Conservation (phyloP, 257 asterid species). For the Solanum lignicaule region DNA sequence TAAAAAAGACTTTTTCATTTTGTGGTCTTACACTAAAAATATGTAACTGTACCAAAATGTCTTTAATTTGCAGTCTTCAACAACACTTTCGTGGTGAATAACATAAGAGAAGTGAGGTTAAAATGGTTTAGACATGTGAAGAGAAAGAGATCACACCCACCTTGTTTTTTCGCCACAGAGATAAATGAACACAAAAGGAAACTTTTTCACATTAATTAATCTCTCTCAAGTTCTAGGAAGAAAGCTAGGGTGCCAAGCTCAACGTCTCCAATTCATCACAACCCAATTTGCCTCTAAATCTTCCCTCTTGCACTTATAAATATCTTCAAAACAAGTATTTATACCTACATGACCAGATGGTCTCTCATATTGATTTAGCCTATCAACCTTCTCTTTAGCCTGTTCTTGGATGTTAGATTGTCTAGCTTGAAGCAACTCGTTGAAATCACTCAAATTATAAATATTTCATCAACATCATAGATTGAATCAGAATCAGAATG, state of each 20-base stretch:
- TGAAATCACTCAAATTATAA: not conserved
- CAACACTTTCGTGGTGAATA: not conserved
- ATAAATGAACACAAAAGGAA: not conserved
- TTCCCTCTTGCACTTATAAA: no score
- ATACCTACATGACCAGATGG: no score
- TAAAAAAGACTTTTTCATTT: no score
- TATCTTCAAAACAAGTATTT: no score
- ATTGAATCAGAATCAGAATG: not conserved
- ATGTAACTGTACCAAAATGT: not conserved
- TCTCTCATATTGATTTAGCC: no score
- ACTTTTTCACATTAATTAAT: no score
- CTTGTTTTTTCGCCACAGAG: not conserved
- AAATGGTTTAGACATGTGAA: not conserved
- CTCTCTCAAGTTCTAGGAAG: not conserved
- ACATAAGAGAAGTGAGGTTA: not conserved
- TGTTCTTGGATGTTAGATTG: not conserved
- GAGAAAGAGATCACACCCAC: not conserved
- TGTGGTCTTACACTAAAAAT: not conserved
- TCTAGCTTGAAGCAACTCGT: not conserved
- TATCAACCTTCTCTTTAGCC: no score
- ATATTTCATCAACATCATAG: not conserved
- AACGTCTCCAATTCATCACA: no score
- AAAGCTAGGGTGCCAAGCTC: not conserved
- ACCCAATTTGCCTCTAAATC: no score
- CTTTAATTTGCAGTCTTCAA: not conserved